Evolutionary conservation across 2,329 filamentous ascomycete genomes (phyloP).

Genomic region (Botrytis galanthina): DNA sequence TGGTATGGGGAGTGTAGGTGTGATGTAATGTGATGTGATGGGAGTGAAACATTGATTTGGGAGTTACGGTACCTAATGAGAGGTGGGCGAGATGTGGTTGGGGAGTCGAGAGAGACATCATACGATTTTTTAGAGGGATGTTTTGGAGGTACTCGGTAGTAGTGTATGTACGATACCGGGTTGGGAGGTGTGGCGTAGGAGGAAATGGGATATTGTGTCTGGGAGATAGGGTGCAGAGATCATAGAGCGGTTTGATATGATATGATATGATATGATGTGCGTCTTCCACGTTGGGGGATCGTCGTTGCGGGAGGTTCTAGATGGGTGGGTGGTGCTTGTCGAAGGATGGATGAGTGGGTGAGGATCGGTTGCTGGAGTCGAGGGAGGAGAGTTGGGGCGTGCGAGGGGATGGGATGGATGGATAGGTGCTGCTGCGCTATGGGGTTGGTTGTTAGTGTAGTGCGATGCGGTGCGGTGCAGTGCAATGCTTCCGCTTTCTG

Average conservation of each 20-base stretch:
- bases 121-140: background rate
- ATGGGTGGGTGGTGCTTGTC: background rate
- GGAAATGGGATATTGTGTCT: background rate
- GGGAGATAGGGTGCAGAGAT: background rate
- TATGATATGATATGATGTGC: background rate
- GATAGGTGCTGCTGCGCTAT: background rate
- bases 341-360: background rate
- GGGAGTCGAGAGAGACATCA: background rate
- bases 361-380: background rate
- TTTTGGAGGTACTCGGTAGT: no score
- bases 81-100: background rate
- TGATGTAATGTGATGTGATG: background rate
- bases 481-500: background rate
- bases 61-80: background rate
- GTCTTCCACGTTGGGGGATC: background rate
- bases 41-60: background rate
- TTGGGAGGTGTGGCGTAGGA: background rate
- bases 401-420: background rate
- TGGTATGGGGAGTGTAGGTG: background rate
- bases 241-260: background rate
- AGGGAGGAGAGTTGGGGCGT: background rate
- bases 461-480: background rate
- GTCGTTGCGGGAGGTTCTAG: background rate
- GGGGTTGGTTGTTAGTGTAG: background rate
- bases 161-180: background rate